A percentile compares a stretch with the other conserved stretches of the same genome.
phyloP scores from a whole-genome alignment of 305 asterid genomes.

The Euphrasia arctica region DNA sequence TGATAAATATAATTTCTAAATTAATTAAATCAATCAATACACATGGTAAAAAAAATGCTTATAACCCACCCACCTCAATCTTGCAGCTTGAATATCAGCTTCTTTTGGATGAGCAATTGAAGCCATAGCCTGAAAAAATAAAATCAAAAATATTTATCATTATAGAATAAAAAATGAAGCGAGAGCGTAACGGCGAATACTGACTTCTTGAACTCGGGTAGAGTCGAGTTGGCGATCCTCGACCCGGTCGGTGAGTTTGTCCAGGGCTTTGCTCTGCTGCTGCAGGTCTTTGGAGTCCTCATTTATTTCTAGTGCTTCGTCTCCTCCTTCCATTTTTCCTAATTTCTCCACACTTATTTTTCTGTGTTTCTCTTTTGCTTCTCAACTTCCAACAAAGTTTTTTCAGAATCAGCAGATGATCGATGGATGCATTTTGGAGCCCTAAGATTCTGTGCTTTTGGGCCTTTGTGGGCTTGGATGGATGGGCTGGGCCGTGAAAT shows the following conservation, averaged over 20 bases:
- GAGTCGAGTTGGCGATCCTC: constrained; percentile 99
- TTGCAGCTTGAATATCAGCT: constrained; percentile 94
- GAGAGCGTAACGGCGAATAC: not conserved
- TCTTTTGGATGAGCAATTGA: constrained; percentile 83
- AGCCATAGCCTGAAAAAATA: constrained; percentile 80
- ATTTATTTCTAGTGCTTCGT: constrained; percentile 47
- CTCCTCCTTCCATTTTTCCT: constrained; percentile 60
- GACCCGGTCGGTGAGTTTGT: constrained; percentile 94
- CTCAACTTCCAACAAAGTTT: too few relatives aligned
- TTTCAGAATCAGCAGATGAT: not conserved
- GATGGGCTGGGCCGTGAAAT: too few relatives aligned
- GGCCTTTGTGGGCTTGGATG: constrained; percentile 22
- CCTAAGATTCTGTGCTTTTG: constrained; percentile 28
- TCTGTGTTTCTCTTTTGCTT: constrained; percentile 40
- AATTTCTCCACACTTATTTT: constrained; percentile 32
- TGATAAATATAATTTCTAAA: too few relatives aligned
- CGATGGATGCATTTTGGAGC: constrained; percentile 19
- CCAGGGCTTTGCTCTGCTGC: constrained; percentile 91
- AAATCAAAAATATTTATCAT: not conserved
- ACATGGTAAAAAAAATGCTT: not conserved
- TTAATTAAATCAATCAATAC: not conserved
- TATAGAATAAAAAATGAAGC: not conserved
- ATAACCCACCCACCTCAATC: constrained; percentile 56
- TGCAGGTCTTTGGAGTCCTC: constrained; percentile 74
- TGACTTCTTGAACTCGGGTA: constrained; percentile 87